Base-by-base conservation (phyloP, 1,284 basidiomycete genomes). In the Cutaneotrichosporon cavernicola region DNA sequence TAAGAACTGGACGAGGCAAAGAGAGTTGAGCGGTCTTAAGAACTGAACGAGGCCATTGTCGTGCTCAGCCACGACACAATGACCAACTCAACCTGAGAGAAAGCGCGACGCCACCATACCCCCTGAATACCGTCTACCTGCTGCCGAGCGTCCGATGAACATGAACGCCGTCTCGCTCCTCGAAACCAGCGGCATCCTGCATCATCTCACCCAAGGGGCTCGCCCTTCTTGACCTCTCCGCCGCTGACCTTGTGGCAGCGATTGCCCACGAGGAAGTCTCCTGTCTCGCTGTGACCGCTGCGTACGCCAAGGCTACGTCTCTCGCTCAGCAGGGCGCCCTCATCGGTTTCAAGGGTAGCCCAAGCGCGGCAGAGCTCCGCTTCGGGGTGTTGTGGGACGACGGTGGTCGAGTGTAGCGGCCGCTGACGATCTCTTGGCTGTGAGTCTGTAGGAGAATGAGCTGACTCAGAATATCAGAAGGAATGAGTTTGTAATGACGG, bases 311-410 rank as follows among this genome's bases (percentile, higher is more conserved):
- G 57, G 67, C 66, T 7, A 71, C 73, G 0, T 65, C 66, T 0
- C 31, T 72, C 4, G 72, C 68, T 2, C 74, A 76, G 50, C 66
- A 82, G 67, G 81, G 81, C 14, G 81, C 81, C 0, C 67, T 82
- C 9, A 64, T 83, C 11, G 79, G 76, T 2, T 65, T 77, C 50
- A 68, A 70, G 9, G 82, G 70, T 26, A 26, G 26, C 26, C 26
- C 26, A 26, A 26, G 26, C 26, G 26, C 26, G 26, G 1, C 26
- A 26, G 26, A 1, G 57, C 72, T 75, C 0, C 65, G 73, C n/a
- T 68, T 81, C 22, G 82, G 79, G 0, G 72, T 82, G 32, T 75
- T 82, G 70, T 70, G 73, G 65, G 70, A 81, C 51, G 81, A 83
- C 66, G 79, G 80, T n/a, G n/a, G n/a, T n/a, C n/a, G n/a, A 0